Base-by-base conservation (phyloP, 129 eudicot genomes). In the Lactuca saligna region DNA sequence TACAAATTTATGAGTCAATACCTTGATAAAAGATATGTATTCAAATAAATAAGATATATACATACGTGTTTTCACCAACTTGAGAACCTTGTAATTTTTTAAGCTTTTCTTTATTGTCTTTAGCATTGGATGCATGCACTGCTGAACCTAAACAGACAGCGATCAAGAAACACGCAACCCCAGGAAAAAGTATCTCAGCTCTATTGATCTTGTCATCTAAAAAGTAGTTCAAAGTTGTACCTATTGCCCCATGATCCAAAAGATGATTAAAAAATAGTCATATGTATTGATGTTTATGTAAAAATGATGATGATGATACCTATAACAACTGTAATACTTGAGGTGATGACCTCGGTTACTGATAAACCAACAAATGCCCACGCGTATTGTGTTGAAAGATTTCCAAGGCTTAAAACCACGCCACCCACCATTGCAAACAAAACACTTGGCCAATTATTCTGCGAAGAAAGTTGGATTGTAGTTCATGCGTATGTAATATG, bases 401-500 rank as follows among this genome's bases (percentile, higher is more conserved):
- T 91, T 7, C 92, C 92, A 7, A 87, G 76, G 61, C 97, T 76
- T 15, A 91, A 84, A 42, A 83, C 83, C 60, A 83, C 72, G 32
- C 97, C 97, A 48, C 97, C 97, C 53, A 71, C 81, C 95, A 91
- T 83, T 46, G 97, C 97, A 75, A 91, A 82, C 70, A 87, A 32
- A 55, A 87, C 87, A 57, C 86, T 82, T 3, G 97, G 88, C 97
- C 89, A 91, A 53, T 86, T 91, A 75, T 85, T 81, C 95, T 91
- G 83, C 78, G 74, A 37, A 6, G 37, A 8, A n/a, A 0, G 29
- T 25, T 7, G 25, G 41, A 50, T 16, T 31, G 14, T 2, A 12
- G 3, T 14, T 4, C 9, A 42, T 42, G 49, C 4, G 49, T 9
- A 9, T 9, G 13, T 42, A 46, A 3, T 39, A n/a, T 15, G 12